Conservation (phyloP, 331 rosid genomes). For the Pyrus hybrid region DNA sequence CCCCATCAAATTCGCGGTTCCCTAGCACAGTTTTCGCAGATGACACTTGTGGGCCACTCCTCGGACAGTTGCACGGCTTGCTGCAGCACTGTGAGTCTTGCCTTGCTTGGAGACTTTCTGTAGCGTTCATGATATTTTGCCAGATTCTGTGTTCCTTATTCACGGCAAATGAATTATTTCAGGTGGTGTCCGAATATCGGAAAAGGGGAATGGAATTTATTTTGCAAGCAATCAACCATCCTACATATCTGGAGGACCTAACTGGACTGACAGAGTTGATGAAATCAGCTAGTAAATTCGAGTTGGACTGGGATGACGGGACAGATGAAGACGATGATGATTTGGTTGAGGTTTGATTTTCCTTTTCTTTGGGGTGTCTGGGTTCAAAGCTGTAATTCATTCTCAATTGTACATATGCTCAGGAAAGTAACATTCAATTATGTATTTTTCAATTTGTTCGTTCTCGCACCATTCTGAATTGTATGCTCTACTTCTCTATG, state of each 20-base stretch:
- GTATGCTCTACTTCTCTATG: neutral
- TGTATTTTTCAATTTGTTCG: neutral
- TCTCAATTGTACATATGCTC: conserved; percentile 31
- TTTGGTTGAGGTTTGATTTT: conserved; percentile 48
- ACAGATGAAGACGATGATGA: conserved; percentile 43
- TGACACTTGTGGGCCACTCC: conserved; percentile 77
- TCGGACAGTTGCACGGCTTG: conserved; percentile 90
- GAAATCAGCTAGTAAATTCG: conserved; percentile 53
- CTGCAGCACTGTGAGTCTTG: conserved; percentile 48
- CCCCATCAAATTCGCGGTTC: conserved; percentile 94
- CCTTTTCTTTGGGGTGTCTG: too few species aligned
- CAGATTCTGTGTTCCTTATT: neutral
- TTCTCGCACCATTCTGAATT: neutral
- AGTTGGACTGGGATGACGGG: conserved; percentile 58
- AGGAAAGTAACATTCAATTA: neutral
- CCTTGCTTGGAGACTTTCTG: neutral
- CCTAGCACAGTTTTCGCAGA: conserved; percentile 73
- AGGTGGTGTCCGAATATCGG: conserved; percentile 74
- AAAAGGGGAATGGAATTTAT: conserved; percentile 55
- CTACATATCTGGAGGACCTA: conserved; percentile 80
- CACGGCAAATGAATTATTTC: neutral
- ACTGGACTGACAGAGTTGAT: conserved; percentile 84
- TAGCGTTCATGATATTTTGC: neutral
- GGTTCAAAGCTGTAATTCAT: neutral
- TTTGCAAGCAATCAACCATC: conserved; percentile 81